These are phyloP conservation scores for Carpinus viminea DNA, from an alignment of 306 rosid genomes.

Conservation along the genomic window DNA sequence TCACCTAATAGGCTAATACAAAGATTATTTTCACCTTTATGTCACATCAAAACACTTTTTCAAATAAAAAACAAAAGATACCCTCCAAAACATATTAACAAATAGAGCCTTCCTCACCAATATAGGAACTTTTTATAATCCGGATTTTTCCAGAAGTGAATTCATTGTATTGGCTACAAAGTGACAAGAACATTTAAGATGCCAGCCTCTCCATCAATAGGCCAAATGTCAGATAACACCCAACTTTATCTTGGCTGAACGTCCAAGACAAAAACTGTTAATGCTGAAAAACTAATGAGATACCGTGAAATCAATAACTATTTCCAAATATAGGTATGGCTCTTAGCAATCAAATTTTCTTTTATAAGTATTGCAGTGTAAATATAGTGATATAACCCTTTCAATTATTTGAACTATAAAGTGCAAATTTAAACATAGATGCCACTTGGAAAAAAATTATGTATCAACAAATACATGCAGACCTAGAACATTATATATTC, in stretches of 20 bases:
- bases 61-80: too few relatives aligned
- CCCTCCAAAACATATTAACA: too few relatives aligned
- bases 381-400: not conserved
- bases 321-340: not conserved
- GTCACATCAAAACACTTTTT: too few relatives aligned
- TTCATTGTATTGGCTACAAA: not conserved
- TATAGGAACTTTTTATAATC: not conserved
- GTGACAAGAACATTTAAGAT: not conserved
- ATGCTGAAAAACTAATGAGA: not conserved
- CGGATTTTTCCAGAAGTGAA: not conserved
- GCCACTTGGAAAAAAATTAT: not conserved
- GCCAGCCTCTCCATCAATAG: not conserved
- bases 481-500: slow-evolving; percentile 5
- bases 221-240: not conserved
- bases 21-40: too few relatives aligned
- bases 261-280: not conserved
- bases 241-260: not conserved
- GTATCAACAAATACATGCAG: not conserved
- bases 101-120: not conserved
- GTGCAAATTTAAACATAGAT: not conserved
- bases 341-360: not conserved
- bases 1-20: too few relatives aligned
- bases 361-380: not conserved
- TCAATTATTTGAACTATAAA: not conserved
- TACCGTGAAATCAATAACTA: not conserved